Conservation (phyloP, 192 early-diverging fungal species). For the Coemansia sp. region DNA sequence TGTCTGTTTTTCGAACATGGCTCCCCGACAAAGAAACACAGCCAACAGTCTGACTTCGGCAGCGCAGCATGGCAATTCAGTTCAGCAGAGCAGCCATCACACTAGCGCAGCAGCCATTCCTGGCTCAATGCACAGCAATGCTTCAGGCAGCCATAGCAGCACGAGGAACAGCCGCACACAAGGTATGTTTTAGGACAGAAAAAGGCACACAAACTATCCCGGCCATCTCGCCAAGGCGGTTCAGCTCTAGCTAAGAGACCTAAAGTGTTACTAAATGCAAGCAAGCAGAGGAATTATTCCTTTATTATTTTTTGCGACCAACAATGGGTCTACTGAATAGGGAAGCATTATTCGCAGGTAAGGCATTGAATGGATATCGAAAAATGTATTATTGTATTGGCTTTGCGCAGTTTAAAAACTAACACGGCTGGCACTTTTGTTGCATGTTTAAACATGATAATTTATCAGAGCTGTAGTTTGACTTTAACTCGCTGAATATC, state of each 20-base stretch:
- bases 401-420: too few species aligned
- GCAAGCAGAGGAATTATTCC: neutral
- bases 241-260: neutral
- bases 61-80: neutral
- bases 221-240: too few species aligned
- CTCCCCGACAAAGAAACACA: conserved; percentile 11
- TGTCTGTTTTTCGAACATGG: conserved; percentile 2
- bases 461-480: conserved; percentile 25
- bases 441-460: neutral
- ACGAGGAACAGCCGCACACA: conserved; percentile 3
- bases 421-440: too few species aligned
- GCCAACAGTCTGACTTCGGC: neutral
- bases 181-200: neutral
- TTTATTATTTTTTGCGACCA: neutral
- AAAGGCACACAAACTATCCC: too few species aligned
- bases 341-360: conserved; percentile 26
- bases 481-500: conserved; percentile 50
- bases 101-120: neutral
- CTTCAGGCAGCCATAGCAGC: neutral
- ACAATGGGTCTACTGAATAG: conserved; percentile 5
- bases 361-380: neutral
- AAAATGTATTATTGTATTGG: too few species aligned
- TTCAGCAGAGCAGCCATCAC: conserved; percentile 3
- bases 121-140: neutral
- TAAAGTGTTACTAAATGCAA: neutral